Percentiles rank a stretch among this genome's conserved stretches.
Evolutionary conservation across 352 stramenopile genomes (phyloP).

Genomic region (Pythium rishiriense): DNA sequence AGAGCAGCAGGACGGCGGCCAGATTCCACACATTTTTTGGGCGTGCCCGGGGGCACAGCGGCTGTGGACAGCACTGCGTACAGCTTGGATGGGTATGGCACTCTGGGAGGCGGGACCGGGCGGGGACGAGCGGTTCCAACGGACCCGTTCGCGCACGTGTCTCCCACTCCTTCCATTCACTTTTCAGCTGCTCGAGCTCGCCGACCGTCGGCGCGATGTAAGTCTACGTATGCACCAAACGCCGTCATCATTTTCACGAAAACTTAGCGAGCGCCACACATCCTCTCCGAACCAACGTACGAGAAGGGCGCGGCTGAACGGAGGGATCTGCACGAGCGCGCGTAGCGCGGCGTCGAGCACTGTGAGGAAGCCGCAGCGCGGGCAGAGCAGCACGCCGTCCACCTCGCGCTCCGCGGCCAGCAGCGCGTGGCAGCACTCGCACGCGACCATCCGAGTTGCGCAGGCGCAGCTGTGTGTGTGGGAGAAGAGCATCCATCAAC

Average conservation of each 20-base stretch:
- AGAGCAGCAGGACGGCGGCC: no score
- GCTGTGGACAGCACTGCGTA: no score
- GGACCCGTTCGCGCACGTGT: background rate
- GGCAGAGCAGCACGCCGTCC: slow-evolving; percentile 33
- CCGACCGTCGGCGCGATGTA: background rate
- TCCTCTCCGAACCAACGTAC: slow-evolving; percentile 7
- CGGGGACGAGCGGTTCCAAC: no score
- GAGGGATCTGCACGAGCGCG: slow-evolving; percentile 22
- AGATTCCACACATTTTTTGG: no score
- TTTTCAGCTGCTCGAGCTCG: slow-evolving; percentile 10
- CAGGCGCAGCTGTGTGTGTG: slow-evolving; percentile 20
- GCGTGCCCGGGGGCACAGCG: no score
- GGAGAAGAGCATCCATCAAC: background rate
- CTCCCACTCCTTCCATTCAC: slow-evolving; percentile 17
- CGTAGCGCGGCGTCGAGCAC: slow-evolving; percentile 30
- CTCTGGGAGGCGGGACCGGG: no score
- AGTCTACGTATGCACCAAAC: background rate
- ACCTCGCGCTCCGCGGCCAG: slow-evolving; percentile 15
- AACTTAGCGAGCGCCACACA: background rate
- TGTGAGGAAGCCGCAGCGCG: slow-evolving; percentile 34
- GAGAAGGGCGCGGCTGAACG: slow-evolving; percentile 28
- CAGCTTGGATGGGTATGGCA: no score
- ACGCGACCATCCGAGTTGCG: slow-evolving; percentile 23
- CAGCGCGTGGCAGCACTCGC: slow-evolving; percentile 35
- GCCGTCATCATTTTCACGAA: background rate